Conservation (phyloP, 768 basidiomycete genomes). For the Candolleomyces aberdarensis region DNA sequence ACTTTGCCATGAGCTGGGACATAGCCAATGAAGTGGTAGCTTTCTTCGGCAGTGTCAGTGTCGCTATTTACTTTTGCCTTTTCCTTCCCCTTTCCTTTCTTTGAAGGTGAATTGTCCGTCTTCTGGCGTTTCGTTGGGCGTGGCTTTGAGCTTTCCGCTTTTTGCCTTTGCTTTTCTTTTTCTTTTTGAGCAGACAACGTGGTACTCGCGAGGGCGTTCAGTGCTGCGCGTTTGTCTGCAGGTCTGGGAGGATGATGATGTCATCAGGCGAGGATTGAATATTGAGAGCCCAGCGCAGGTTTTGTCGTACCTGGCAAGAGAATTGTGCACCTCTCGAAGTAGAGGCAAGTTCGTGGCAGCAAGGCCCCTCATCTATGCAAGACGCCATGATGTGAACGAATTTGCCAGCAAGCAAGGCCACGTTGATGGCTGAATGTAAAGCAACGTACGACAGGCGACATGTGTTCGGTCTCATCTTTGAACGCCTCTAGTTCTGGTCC, state of each 20-base stretch:
- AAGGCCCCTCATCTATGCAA: conserved; percentile 57
- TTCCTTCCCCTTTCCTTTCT: conserved; percentile 15
- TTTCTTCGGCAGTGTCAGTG: conserved; percentile 34
- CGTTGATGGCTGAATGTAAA: background rate
- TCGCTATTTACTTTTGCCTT: conserved; percentile 2
- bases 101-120: conserved; percentile 15
- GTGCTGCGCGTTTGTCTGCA: conserved; percentile 53
- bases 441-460: conserved; percentile 54
- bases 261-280: no score
- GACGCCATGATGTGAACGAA: background rate
- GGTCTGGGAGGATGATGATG: conserved; percentile 34
- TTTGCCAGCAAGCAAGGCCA: background rate
- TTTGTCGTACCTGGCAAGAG: conserved; percentile 48
- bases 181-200: conserved; percentile 43
- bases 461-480: conserved; percentile 46
- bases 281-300: no score
- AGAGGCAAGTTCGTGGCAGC: conserved; percentile 55
- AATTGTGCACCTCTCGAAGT: conserved; percentile 56
- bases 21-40: conserved; percentile 65
- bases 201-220: conserved; percentile 41
- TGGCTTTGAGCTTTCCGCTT: conserved; percentile 25
- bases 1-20: conserved; percentile 60
- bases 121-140: conserved; percentile 35
- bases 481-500: conserved; percentile 44
- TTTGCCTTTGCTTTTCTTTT: conserved; percentile 16